A percentile compares a stretch with the other conserved stretches of the same genome.
Conservation (phyloP, 768 basidiomycete genomes). For the Termitomyces bulborhizus region DNA sequence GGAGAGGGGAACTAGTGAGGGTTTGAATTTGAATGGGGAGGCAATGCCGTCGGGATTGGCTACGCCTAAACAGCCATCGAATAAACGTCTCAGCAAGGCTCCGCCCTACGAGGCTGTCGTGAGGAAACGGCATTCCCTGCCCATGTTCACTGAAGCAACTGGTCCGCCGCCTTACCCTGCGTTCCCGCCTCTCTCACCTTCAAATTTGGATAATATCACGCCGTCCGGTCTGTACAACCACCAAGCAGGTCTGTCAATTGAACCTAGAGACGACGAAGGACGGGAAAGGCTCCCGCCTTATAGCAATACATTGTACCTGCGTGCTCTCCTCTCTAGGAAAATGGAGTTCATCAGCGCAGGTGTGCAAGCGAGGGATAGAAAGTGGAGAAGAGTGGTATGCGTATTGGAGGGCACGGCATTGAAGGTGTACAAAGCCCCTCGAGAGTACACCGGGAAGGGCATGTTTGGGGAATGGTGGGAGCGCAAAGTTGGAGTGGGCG, state of each 20-base stretch:
- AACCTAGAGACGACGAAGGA: conserved; percentile 77
- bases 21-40: not conserved
- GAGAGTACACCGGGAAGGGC: conserved; percentile 38
- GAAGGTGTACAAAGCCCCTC: conserved; percentile 55
- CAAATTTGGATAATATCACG: not conserved
- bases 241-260: conserved; percentile 16
- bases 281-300: conserved; percentile 76
- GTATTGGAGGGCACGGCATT: conserved; percentile 92
- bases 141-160: conserved; percentile 51
- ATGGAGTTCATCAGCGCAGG: conserved; percentile 88
- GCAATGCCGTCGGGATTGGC: not conserved
- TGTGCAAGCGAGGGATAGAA: conserved; percentile 81
- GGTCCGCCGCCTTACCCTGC: conserved; percentile 67
- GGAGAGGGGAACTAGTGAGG: not conserved
- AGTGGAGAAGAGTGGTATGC: conserved; percentile 86
- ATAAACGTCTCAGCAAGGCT: conserved; percentile 26
- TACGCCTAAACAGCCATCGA: conserved; percentile 1
- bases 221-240: conserved; percentile 6
- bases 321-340: conserved; percentile 81
- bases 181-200: conserved; percentile 14
- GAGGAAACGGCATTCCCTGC: conserved; percentile 62
- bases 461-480: conserved; percentile 76
- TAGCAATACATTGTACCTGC: conserved; percentile 74
- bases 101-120: conserved; percentile 28
- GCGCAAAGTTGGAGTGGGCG: conserved; percentile 66